These are phyloP conservation scores for Phytomonas sp. DNA, from an alignment of 208 protist genomes.

Conservation along the genomic window DNA sequence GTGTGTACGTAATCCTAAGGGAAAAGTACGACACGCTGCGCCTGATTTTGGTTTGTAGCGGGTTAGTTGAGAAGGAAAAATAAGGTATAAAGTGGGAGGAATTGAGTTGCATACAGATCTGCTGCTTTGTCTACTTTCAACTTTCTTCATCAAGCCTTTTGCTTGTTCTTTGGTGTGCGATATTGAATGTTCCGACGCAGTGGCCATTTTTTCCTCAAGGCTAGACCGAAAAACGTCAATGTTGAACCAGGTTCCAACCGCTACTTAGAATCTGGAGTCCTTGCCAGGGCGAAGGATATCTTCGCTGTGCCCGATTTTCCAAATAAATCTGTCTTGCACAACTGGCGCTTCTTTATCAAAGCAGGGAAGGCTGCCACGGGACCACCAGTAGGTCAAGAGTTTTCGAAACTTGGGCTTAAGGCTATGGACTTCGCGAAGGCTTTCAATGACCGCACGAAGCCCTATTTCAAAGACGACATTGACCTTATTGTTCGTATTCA, in stretches of 20 bases:
- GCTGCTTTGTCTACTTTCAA: neutral
- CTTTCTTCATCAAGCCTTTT: neutral
- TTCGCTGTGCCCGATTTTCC: constrained; percentile 71
- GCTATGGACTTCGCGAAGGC: constrained; percentile 87
- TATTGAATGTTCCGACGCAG: constrained; percentile 29
- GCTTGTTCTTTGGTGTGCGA: constrained; percentile 1
- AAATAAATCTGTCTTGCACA: constrained; percentile 78
- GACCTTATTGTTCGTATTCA: constrained; percentile 87
- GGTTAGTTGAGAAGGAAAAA: neutral
- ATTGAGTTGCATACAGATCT: neutral
- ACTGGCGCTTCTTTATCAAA: constrained; percentile 88
- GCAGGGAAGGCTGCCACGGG: constrained; percentile 84
- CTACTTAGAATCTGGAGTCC: constrained; percentile 33
- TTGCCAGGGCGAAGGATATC: constrained; percentile 64
- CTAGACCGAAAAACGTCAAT: constrained; percentile 65
- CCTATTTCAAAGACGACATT: constrained; percentile 80
- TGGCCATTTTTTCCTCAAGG: constrained; percentile 29
- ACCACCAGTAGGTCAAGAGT: constrained; percentile 85
- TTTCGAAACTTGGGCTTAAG: constrained; percentile 84
- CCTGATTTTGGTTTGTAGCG: neutral
- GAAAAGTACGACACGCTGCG: neutral
- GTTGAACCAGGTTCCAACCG: constrained; percentile 65
- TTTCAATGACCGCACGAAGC: constrained; percentile 87
- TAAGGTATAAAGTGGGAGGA: neutral
- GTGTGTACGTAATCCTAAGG: neutral